A percentile compares a stretch with the other conserved stretches of the same genome.
phyloP scores from a whole-genome alignment of 306 rosid species.

The Vicia sativa region DNA sequence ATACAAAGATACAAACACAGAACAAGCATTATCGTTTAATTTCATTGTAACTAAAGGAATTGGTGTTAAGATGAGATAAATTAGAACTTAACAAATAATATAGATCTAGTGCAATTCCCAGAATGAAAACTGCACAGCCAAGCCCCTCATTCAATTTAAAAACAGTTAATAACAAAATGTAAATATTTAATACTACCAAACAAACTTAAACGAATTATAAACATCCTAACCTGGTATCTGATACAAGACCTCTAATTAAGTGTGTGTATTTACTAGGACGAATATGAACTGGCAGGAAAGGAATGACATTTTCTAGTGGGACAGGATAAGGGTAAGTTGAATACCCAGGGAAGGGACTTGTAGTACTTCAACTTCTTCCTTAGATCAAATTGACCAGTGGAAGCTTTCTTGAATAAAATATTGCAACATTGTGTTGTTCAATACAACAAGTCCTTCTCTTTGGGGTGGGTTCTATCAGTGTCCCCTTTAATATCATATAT shows the following conservation, averaged over 20 bases:
- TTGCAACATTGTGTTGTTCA: background rate
- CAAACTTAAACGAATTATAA: background rate
- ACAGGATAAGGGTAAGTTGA: too few relatives aligned
- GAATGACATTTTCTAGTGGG: too few relatives aligned
- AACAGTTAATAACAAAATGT: background rate
- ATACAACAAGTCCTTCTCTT: background rate
- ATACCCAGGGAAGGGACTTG: background rate
- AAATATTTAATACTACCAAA: background rate
- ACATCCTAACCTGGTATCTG: background rate
- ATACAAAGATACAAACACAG: conserved; percentile 20
- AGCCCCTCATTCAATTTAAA: background rate
- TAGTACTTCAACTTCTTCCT: background rate
- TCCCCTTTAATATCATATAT: conserved; percentile 8
- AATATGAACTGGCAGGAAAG: background rate
- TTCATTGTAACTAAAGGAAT: background rate
- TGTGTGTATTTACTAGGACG: background rate
- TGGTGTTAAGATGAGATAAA: background rate
- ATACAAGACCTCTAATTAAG: background rate
- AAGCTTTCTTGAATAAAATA: background rate
- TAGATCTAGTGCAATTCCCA: background rate
- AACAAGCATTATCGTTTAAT: too few relatives aligned
- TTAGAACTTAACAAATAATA: background rate
- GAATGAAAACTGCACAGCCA: background rate
- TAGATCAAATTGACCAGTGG: background rate
- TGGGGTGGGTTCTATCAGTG: background rate